A percentile compares a stretch with the other conserved stretches of the same genome.
Evolutionary conservation across 257 asterid genomes (phyloP).

Genomic region (Primulina tabacum): DNA sequence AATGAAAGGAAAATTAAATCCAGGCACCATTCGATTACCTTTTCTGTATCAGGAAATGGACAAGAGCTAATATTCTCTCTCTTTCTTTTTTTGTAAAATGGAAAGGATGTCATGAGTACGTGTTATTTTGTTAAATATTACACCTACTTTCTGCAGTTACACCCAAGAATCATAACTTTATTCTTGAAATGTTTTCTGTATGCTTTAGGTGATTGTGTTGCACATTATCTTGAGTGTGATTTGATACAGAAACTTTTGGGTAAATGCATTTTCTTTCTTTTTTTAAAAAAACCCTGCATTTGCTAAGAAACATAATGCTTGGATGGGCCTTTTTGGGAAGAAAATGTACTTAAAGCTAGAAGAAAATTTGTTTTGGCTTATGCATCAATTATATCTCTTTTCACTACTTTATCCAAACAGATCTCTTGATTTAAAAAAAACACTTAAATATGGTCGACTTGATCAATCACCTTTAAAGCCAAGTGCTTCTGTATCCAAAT

Average conservation of each 20-base stretch:
- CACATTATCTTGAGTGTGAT: not conserved
- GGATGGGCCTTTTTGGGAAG: not conserved
- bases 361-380: not conserved
- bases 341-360: not conserved
- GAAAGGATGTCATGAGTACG: not conserved
- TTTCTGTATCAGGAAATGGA: no score
- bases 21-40: no score
- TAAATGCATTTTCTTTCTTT: not conserved
- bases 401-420: not conserved
- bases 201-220: not conserved
- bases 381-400: not conserved
- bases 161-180: no score
- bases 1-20: no score
- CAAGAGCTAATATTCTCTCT: no score
- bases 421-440: not conserved
- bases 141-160: not conserved
- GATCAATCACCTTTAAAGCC: not conserved
- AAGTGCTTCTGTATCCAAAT: not conserved
- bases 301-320: not conserved
- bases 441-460: not conserved
- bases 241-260: not conserved
- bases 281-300: no score
- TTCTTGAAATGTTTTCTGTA: not conserved
- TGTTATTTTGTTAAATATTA: not conserved
- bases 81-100: not conserved